Conservation (phyloP, 495 filamentous ascomycete genomes). For the Xylaria bambusicola region DNA sequence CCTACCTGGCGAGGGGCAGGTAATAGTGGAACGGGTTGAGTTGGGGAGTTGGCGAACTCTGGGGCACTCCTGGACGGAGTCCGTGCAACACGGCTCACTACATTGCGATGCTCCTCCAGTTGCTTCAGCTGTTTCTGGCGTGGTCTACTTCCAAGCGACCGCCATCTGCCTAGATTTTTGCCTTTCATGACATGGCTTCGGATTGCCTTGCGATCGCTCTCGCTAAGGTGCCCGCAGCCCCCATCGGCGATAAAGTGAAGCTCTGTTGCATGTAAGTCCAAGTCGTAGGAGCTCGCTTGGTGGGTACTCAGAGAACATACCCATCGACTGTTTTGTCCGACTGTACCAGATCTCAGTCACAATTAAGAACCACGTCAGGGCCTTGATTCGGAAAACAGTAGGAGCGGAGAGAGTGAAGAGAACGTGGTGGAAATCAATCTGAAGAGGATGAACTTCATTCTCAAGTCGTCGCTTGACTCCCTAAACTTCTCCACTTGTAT, state of each 20-base stretch:
- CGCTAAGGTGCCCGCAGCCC: constrained; percentile 22
- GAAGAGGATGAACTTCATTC: not conserved
- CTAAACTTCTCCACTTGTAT: not conserved
- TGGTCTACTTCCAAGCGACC: not conserved
- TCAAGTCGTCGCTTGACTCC: not conserved
- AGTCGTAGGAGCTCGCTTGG: not conserved
- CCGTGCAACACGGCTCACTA: not conserved
- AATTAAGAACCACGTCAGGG: not conserved
- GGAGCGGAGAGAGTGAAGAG: not conserved
- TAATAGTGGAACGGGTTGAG: no score
- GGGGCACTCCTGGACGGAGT: no score
- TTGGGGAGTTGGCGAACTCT: no score
- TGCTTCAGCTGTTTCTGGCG: not conserved
- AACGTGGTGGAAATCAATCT: not conserved
- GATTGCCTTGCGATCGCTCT: constrained; percentile 44
- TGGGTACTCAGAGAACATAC: not conserved
- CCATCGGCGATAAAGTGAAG: not conserved
- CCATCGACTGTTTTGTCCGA: not conserved
- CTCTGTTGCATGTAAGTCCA: not conserved
- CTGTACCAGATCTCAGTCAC: not conserved
- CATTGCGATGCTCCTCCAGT: no score
- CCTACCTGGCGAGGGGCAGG: no score
- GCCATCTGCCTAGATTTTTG: constrained; percentile 38
- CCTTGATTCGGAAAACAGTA: not conserved
- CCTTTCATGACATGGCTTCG: constrained; percentile 54